phyloP scores from a whole-genome alignment of 1,284 basidiomycete species.

The Bondarzewia mesenterica region DNA sequence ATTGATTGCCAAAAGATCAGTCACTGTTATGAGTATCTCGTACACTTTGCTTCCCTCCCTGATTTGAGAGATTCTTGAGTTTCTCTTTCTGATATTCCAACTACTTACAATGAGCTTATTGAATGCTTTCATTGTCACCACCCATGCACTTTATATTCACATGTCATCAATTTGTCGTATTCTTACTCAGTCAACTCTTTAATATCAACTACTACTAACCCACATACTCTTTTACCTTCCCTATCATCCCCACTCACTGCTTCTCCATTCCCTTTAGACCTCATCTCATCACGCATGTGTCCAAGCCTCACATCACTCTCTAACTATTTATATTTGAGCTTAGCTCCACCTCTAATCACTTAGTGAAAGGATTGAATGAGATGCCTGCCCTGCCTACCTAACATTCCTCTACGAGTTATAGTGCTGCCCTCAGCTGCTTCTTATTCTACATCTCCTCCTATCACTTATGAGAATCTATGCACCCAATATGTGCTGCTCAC shows the following conservation, averaged over 20 bases:
- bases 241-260: not conserved
- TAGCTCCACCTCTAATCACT: not conserved
- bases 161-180: constrained; percentile 2
- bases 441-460: not conserved
- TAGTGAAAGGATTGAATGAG: too few relatives aligned
- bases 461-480: not conserved
- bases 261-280: not conserved
- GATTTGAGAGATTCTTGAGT: constrained; percentile 23
- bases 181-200: constrained; percentile 1
- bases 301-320: not conserved
- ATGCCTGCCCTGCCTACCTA: not conserved
- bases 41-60: constrained; percentile 17
- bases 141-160: constrained; percentile 20
- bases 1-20: constrained; percentile 22
- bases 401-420: not conserved
- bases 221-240: not conserved
- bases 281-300: not conserved
- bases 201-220: not conserved
- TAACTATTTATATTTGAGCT: too few relatives aligned
- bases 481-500: constrained; percentile 14
- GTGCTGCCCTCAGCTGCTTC: not conserved
- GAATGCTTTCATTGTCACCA: constrained; percentile 26
- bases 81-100: constrained; percentile 24
- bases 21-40: constrained; percentile 23
- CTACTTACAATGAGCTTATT: constrained; percentile 20